Conservation (phyloP, 371 early-diverging fungal genomes). For the Batkoa obscura region DNA sequence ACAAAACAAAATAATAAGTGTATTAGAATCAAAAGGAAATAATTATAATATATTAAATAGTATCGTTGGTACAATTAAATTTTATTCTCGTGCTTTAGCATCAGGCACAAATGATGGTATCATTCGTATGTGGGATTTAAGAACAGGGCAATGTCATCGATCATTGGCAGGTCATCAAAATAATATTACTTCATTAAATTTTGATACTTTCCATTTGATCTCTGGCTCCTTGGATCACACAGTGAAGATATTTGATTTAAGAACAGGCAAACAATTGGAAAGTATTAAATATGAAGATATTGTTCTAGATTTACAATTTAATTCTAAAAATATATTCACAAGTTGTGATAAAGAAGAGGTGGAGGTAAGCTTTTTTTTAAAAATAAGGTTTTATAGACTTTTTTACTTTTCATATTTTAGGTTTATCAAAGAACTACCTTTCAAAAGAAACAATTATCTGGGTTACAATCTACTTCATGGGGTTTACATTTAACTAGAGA, state of each 20-base stretch:
- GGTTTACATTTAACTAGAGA: neutral
- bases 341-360: neutral
- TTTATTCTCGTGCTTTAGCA: conserved; percentile 59
- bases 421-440: neutral
- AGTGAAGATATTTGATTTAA: conserved; percentile 50
- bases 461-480: neutral
- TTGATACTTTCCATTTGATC: conserved; percentile 56
- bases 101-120: conserved; percentile 72
- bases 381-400: neutral
- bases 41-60: conserved; percentile 22
- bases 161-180: conserved; percentile 46
- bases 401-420: neutral
- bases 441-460: neutral
- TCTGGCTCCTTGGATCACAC: conserved; percentile 63
- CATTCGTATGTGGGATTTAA: conserved; percentile 67
- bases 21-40: neutral
- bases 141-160: conserved; percentile 28
- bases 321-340: conserved; percentile 23
- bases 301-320: conserved; percentile 37
- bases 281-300: conserved; percentile 27
- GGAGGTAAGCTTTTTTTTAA: neutral
- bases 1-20: neutral
- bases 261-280: conserved; percentile 46
- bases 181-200: conserved; percentile 50
- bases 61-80: conserved; percentile 55